Conservation (phyloP, 2,329 filamentous ascomycete species). For the Pseudocercospora pini-densiflorae region DNA sequence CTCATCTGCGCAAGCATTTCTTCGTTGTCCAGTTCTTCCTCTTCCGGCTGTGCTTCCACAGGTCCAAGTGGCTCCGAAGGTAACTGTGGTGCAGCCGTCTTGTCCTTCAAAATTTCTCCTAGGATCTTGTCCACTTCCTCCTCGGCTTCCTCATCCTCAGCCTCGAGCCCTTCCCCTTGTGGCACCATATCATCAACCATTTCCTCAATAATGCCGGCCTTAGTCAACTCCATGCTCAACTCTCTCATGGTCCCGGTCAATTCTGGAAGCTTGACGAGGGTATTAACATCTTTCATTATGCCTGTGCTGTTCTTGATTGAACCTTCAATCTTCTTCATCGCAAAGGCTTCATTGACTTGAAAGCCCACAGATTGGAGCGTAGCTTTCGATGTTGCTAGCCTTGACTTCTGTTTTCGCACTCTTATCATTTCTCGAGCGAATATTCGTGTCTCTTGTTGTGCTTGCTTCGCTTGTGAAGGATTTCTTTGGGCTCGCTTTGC, state of each 20-base stretch:
- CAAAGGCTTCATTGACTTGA: slow-evolving; percentile 97
- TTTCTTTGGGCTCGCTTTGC: slow-evolving; percentile 81
- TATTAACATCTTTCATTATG: slow-evolving; percentile 97
- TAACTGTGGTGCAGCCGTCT: slow-evolving; percentile 59
- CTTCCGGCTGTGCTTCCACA: slow-evolving; percentile 55
- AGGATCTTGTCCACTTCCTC: slow-evolving; percentile 91
- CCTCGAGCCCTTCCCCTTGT: slow-evolving; percentile 70
- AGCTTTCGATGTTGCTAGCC: slow-evolving; percentile 84
- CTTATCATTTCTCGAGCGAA: slow-evolving; percentile 89
- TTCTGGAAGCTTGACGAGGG: slow-evolving; percentile 80
- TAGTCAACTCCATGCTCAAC: slow-evolving; percentile 83
- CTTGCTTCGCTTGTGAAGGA: slow-evolving; percentile 77
- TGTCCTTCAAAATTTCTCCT: slow-evolving; percentile 85
- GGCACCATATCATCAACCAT: slow-evolving; percentile 89
- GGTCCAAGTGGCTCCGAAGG: slow-evolving; percentile 58
- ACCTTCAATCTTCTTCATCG: slow-evolving; percentile 93
- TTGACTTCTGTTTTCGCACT: slow-evolving; percentile 72
- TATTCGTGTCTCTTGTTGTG: slow-evolving; percentile 78
- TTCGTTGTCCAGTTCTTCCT: slow-evolving; percentile 81
- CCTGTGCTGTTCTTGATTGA: slow-evolving; percentile 83
- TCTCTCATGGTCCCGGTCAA: slow-evolving; percentile 88
- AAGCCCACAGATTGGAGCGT: slow-evolving; percentile 92
- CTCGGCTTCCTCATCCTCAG: slow-evolving; percentile 76
- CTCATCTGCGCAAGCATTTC: slow-evolving; percentile 94
- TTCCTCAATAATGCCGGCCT: slow-evolving; percentile 96